Percentiles rank a stretch among this genome's conserved stretches.
phyloP scores from a whole-genome alignment of 805 yeast genomes.

The Candida lessepsii region DNA sequence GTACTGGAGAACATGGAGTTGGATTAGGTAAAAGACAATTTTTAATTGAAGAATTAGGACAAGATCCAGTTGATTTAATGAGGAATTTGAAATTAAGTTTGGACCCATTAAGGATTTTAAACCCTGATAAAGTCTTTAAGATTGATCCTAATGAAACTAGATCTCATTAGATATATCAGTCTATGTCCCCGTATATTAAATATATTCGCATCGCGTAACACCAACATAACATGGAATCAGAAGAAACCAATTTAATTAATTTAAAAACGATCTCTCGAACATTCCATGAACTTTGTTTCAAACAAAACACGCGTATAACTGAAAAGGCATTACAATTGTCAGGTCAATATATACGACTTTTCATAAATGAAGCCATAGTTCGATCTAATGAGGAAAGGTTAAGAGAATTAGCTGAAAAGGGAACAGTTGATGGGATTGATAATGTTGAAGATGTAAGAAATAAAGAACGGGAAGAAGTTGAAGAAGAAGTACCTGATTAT shows the following conservation, averaged over 20 bases:
- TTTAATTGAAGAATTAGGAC: slow-evolving; percentile 62
- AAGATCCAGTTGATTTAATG: slow-evolving; percentile 65
- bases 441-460: slow-evolving; percentile 18
- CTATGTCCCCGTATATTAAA: too few species aligned
- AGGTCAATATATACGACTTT: slow-evolving; percentile 54
- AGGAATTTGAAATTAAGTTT: slow-evolving; percentile 64
- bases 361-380: slow-evolving; percentile 57
- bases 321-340: slow-evolving; percentile 48
- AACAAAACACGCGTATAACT: slow-evolving; percentile 47
- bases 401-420: slow-evolving; percentile 24
- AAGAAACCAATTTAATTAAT: slow-evolving; percentile 6
- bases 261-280: slow-evolving; percentile 46
- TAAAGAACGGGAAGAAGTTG: slow-evolving; percentile 15
- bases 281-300: slow-evolving; percentile 51
- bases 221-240: not conserved
- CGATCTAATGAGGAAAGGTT: slow-evolving; percentile 55
- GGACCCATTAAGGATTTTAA: slow-evolving; percentile 68
- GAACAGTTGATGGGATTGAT: slow-evolving; percentile 35
- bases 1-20: slow-evolving; percentile 85
- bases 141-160: slow-evolving; percentile 53
- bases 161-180: slow-evolving; percentile 7
- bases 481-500: slow-evolving; percentile 18
- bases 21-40: slow-evolving; percentile 72
- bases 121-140: slow-evolving; percentile 74
- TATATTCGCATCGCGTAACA: too few species aligned